A percentile compares a stretch with the other conserved stretches of the same genome.
Conservation (phyloP, 1,139 yeast genomes). For the Candida pseudocylindracea region DNA sequence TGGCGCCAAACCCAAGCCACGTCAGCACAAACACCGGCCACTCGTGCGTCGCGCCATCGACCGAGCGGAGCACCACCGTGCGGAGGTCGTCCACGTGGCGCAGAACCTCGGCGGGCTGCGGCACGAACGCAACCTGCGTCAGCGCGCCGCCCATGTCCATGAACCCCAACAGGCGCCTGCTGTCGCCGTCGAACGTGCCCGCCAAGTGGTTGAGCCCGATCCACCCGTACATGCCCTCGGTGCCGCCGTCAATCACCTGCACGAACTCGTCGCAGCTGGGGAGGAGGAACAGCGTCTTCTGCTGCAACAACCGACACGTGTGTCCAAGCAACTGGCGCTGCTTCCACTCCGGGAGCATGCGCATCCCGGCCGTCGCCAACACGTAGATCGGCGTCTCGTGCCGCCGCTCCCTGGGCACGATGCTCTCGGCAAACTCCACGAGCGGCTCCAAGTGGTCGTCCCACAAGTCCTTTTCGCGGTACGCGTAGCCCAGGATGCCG, state of each 20-base stretch:
- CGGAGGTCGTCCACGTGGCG: constrained; percentile 45
- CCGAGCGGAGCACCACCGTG: constrained; percentile 26
- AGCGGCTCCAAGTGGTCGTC: constrained; percentile 31
- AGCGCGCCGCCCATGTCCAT: constrained; percentile 92
- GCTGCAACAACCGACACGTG: constrained; percentile 24
- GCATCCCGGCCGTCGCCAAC: constrained; percentile 71
- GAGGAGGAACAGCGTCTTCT: constrained; percentile 25
- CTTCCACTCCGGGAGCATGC: constrained; percentile 27
- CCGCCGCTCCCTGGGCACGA: constrained; percentile 32
- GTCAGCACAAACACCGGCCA: constrained; percentile 67
- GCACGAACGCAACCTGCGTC: constrained; percentile 62
- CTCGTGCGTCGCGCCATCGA: constrained; percentile 35
- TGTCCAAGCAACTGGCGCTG: constrained; percentile 23
- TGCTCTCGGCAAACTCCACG: constrained; percentile 30
- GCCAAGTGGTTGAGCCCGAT: constrained; percentile 45
- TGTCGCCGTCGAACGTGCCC: constrained; percentile 16
- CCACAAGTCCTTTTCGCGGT: constrained; percentile 29
- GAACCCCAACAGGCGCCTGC: constrained; percentile 20
- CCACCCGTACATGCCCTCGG: constrained; percentile 75
- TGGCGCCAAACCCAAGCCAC: constrained; percentile 76
- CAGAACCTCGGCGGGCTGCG: constrained; percentile 26
- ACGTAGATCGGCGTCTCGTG: constrained; percentile 46
- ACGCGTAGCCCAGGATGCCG: constrained; percentile 36
- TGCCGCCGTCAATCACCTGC: constrained; percentile 58
- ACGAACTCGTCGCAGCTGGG: constrained; percentile 35